A percentile compares a stretch with the other conserved stretches of the same genome.
Evolutionary conservation across 495 filamentous ascomycete species (phyloP).

Genomic region (Annulohypoxylon maeteangense): DNA sequence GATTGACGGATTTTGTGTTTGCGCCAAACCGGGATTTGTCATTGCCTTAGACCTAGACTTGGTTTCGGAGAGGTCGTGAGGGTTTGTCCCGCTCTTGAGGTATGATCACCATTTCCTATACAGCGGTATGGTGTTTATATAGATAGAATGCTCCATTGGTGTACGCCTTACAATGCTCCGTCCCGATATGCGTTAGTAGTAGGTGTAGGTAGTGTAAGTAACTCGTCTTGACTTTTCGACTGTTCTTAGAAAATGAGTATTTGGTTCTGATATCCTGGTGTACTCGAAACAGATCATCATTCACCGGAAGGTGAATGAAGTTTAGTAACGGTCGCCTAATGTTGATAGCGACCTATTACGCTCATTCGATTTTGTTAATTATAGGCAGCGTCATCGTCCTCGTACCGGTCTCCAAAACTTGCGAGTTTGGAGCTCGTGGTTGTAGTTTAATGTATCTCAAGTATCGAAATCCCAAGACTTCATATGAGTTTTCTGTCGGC

Average conservation of each 20-base stretch:
- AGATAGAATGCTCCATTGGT: slow-evolving; percentile 10
- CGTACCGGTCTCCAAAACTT: not conserved
- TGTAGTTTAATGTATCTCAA: not conserved
- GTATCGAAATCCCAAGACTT: not conserved
- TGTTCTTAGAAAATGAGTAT: not conserved
- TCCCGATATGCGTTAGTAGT: slow-evolving; percentile 7
- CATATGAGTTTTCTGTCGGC: not conserved
- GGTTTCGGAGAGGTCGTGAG: not conserved
- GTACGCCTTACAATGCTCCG: slow-evolving; percentile 25
- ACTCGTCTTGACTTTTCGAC: not conserved
- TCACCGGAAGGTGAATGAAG: not conserved
- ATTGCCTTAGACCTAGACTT: not conserved
- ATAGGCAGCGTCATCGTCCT: not conserved
- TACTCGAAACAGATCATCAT: not conserved
- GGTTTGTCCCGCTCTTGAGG: not conserved
- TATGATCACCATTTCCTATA: not conserved
- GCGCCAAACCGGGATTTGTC: not conserved
- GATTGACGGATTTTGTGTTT: not conserved
- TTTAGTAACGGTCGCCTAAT: not conserved
- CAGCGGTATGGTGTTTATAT: slow-evolving; percentile 24
- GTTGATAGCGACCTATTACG: not conserved
- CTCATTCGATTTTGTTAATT: not conserved
- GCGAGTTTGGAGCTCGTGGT: not conserved
- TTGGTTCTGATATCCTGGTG: slow-evolving; percentile 9
- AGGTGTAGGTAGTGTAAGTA: not conserved